Evolutionary conservation across 2,329 filamentous ascomycete species (phyloP).

Genomic region (Coleophoma crateriformis): DNA sequence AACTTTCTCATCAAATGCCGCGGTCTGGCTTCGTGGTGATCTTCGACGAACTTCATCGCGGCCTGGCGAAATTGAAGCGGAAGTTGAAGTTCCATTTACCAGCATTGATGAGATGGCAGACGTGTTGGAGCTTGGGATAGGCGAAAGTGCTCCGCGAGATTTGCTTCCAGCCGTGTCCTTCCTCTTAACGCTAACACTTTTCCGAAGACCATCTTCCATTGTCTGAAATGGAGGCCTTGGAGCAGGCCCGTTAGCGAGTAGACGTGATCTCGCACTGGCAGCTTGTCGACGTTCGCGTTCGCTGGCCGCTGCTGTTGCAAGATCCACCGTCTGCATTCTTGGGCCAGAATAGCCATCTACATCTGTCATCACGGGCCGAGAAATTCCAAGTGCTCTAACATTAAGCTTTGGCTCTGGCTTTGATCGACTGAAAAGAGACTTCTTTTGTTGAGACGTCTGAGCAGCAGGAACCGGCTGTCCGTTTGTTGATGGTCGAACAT

Average conservation of each 20-base stretch:
- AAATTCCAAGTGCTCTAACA: slow-evolving; percentile 23
- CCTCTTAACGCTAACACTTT: slow-evolving; percentile 15
- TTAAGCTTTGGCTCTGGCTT: slow-evolving; percentile 14
- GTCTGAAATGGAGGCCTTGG: slow-evolving; percentile 14
- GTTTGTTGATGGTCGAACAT: slow-evolving; percentile 8
- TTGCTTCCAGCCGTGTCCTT: slow-evolving; percentile 10
- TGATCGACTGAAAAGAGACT: slow-evolving; percentile 17
- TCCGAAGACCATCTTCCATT: slow-evolving; percentile 13
- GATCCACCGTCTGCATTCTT: slow-evolving; percentile 25
- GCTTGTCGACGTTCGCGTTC: slow-evolving; percentile 23
- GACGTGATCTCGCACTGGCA: slow-evolving; percentile 13
- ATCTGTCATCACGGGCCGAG: slow-evolving; percentile 18
- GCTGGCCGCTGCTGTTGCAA: slow-evolving; percentile 22
- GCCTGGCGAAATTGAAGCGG: slow-evolving; percentile 23
- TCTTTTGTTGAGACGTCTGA: slow-evolving; percentile 14
- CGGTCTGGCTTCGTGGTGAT: slow-evolving; percentile 20
- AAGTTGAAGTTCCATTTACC: slow-evolving; percentile 21
- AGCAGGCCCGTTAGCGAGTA: slow-evolving; percentile 16
- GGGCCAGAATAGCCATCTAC: slow-evolving; percentile 8
- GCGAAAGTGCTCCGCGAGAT: slow-evolving; percentile 7
- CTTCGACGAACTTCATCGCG: slow-evolving; percentile 23
- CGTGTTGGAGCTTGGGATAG: slow-evolving; percentile 10
- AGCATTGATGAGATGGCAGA: slow-evolving; percentile 8
- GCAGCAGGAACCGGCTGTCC: slow-evolving; percentile 1
- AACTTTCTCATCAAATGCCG: slow-evolving; percentile 10